Percentiles rank a stretch among this genome's conserved stretches.
Conservation (phyloP, 768 basidiomycete species). For the Paxillus ammoniavirescens region DNA sequence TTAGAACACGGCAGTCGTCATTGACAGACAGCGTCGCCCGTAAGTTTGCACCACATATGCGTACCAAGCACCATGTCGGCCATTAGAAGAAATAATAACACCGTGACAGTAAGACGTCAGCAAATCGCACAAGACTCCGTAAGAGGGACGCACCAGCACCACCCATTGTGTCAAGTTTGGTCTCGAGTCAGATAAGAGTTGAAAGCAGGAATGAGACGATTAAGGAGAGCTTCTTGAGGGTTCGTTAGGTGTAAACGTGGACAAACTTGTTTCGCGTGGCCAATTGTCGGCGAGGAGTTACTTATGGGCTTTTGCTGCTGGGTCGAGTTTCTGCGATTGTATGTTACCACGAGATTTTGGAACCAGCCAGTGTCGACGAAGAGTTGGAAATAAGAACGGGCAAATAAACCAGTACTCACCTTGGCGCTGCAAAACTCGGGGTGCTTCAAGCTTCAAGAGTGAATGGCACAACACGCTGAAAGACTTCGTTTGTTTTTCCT, state of each 20-base stretch:
- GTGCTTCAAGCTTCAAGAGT: neutral
- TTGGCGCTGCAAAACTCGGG: neutral
- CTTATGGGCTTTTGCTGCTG: conserved; percentile 1
- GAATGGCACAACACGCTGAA: neutral
- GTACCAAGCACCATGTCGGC: too few relatives aligned
- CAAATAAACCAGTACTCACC: neutral
- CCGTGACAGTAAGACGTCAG: neutral
- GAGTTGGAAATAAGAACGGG: neutral
- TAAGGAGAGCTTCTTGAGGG: neutral
- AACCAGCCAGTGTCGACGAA: too few relatives aligned
- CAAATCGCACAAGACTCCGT: neutral
- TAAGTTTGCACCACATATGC: neutral
- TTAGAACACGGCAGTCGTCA: neutral
- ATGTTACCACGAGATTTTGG: neutral
- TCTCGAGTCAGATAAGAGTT: neutral
- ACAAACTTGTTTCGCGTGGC: neutral
- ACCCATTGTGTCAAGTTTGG: conserved; percentile 31
- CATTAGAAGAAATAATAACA: too few relatives aligned
- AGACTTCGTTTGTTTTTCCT: neutral
- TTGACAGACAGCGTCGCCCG: neutral
- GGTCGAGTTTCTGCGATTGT: neutral
- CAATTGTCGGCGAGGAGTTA: neutral
- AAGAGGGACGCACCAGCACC: conserved; percentile 38
- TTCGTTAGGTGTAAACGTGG: neutral
- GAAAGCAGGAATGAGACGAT: neutral